Conservation (phyloP, 1,284 basidiomycete species). For the Psilocybe mexicana region DNA sequence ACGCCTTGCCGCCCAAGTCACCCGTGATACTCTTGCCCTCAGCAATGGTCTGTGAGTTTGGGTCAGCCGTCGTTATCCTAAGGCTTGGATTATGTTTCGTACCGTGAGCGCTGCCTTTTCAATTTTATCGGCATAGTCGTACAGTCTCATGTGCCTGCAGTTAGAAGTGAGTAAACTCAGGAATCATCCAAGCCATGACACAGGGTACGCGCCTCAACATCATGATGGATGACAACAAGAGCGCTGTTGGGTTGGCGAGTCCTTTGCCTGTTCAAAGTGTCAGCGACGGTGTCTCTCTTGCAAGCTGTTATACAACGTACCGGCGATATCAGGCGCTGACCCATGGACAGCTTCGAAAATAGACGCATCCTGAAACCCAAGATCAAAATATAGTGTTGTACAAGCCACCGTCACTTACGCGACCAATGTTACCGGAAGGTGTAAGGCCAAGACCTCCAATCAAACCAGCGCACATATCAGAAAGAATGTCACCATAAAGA, state of each 20-base stretch:
- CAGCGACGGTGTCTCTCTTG: slow-evolving; percentile 29
- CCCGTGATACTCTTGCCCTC: slow-evolving; percentile 93
- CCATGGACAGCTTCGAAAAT: slow-evolving; percentile 99
- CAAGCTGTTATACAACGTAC: slow-evolving; percentile 33
- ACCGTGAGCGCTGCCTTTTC: slow-evolving; percentile 89
- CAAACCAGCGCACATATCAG: slow-evolving; percentile 98
- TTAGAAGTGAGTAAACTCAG: slow-evolving; percentile 18
- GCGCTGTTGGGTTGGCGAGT: slow-evolving; percentile 96
- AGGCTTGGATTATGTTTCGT: slow-evolving; percentile 32
- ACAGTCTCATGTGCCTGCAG: slow-evolving; percentile 90
- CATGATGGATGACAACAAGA: slow-evolving; percentile 94
- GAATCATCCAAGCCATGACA: slow-evolving; percentile 1
- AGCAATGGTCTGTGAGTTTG: slow-evolving; percentile 76
- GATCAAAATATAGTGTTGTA: background rate
- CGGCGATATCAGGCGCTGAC: slow-evolving; percentile 88
- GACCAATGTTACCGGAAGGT: slow-evolving; percentile 97
- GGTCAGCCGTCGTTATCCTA: slow-evolving; percentile 18
- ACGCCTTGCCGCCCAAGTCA: slow-evolving; percentile 89
- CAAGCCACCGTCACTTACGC: slow-evolving; percentile 48
- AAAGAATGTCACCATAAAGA: slow-evolving; percentile 96
- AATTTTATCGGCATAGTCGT: slow-evolving; percentile 86
- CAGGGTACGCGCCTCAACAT: slow-evolving; percentile 77
- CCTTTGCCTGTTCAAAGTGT: slow-evolving; percentile 69
- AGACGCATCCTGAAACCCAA: slow-evolving; percentile 77
- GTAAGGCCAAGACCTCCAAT: slow-evolving; percentile 98